These are phyloP conservation scores for Backusella luteola DNA, from an alignment of 192 early-diverging fungal genomes.

Conservation along the genomic window DNA sequence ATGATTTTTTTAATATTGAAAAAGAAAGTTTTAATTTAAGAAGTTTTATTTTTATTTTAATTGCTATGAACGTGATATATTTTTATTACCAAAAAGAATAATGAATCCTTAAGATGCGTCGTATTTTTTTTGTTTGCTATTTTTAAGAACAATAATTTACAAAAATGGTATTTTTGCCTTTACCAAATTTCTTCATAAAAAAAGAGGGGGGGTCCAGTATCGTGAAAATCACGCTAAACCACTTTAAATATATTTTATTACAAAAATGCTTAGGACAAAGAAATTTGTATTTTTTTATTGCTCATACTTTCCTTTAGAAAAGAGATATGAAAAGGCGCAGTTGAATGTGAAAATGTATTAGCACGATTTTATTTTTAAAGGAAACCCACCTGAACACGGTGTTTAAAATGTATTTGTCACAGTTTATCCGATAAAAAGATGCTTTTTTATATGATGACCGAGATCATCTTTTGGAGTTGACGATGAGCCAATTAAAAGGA, in stretches of 20 bases:
- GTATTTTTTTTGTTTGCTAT: neutral
- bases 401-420: no score
- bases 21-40: neutral
- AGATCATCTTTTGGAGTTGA: no score
- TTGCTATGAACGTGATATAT: neutral
- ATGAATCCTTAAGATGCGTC: neutral
- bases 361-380: no score
- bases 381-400: no score
- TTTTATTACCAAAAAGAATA: neutral
- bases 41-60: neutral
- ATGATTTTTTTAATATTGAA: neutral
- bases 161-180: neutral
- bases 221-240: neutral
- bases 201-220: neutral
- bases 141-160: constrained; percentile 1
- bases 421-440: no score
- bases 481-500: no score
- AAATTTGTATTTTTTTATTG: no score
- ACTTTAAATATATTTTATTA: neutral
- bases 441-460: no score
- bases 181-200: neutral
- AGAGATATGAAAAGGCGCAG: no score
- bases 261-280: no score
- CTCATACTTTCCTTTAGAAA: no score
- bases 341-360: no score